Evolutionary conservation across 1,284 basidiomycete species (phyloP).

Genomic region (Volvariella volvacea): DNA sequence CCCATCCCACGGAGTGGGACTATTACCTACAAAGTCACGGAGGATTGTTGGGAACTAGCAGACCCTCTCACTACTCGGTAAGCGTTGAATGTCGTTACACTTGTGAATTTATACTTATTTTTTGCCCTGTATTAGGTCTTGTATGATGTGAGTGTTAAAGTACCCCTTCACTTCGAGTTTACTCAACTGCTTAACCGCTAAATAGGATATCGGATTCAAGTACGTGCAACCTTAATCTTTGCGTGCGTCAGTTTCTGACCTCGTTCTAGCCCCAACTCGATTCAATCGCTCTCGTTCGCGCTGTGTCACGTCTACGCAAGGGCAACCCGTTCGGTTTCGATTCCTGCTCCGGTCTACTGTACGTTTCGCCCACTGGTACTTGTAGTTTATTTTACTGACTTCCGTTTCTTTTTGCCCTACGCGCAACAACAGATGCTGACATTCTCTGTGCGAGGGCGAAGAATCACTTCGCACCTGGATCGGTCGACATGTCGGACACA

Average conservation of each 20-base stretch:
- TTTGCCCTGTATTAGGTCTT: constrained; percentile 13
- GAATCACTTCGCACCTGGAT: constrained; percentile 29
- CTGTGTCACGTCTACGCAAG: constrained; percentile 78
- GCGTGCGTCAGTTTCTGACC: background rate
- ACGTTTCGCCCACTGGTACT: too few species aligned
- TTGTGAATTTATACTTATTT: background rate
- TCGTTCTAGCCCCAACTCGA: constrained; percentile 43
- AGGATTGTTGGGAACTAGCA: constrained; percentile 48
- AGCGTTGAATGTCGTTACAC: background rate
- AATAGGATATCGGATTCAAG: constrained; percentile 19
- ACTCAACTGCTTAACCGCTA: background rate
- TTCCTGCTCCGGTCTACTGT: constrained; percentile 82
- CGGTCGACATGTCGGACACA: constrained; percentile 21
- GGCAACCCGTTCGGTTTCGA: constrained; percentile 75
- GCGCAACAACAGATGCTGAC: constrained; percentile 34
- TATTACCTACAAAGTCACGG: constrained; percentile 66
- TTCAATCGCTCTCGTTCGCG: constrained; percentile 66
- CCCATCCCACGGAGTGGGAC: constrained; percentile 60
- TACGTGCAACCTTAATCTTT: constrained; percentile 10
- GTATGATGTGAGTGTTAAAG: constrained; percentile 16
- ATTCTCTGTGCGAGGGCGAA: constrained; percentile 35
- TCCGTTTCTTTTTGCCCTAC: constrained; percentile 10
- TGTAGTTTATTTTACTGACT: too few species aligned
- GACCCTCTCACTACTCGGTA: constrained; percentile 53
- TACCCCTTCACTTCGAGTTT: background rate